phyloP scores from a whole-genome alignment of 106 monocot species.

The Ottelia alismoides region DNA sequence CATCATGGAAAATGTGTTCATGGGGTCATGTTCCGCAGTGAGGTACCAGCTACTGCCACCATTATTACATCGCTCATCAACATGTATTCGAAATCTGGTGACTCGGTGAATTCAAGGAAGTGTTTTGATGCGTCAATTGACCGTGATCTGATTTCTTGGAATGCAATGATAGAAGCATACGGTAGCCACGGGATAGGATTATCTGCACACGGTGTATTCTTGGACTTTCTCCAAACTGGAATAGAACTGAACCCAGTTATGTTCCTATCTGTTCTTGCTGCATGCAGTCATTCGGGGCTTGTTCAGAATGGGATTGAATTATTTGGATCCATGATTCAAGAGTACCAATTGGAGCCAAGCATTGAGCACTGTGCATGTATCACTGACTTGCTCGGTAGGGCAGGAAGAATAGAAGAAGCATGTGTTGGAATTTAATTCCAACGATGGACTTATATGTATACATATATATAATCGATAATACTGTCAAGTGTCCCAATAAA shows the following conservation, averaged over 20 bases:
- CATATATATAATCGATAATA: too few species aligned
- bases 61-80: conserved; percentile 40
- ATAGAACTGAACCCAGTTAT: conserved; percentile 32
- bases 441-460: too few species aligned
- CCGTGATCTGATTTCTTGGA: conserved; percentile 33
- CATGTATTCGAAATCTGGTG: conserved; percentile 46
- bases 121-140: conserved; percentile 22
- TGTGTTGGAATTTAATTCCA: too few species aligned
- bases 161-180: conserved; percentile 28
- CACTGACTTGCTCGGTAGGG: conserved; percentile 24
- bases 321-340: conserved; percentile 21
- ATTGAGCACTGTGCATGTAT: conserved; percentile 31
- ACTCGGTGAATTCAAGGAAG: conserved; percentile 12
- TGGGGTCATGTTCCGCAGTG: conserved; percentile 21
- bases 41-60: conserved; percentile 10
- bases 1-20: conserved; percentile 39
- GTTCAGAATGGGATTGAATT: conserved; percentile 18
- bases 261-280: conserved; percentile 31
- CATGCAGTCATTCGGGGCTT: conserved; percentile 39
- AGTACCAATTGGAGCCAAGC: conserved; percentile 8
- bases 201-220: conserved; percentile 16
- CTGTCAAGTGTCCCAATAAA: conserved; percentile 4
- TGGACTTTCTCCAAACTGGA: conserved; percentile 10
- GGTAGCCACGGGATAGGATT: conserved; percentile 34
- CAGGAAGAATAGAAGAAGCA: conserved; percentile 28